Evolutionary conservation across 352 stramenopile genomes (phyloP), one percentile per base, ranked within the genome.

Genomic region (Phytophthora macrochlamydospora): DNA sequence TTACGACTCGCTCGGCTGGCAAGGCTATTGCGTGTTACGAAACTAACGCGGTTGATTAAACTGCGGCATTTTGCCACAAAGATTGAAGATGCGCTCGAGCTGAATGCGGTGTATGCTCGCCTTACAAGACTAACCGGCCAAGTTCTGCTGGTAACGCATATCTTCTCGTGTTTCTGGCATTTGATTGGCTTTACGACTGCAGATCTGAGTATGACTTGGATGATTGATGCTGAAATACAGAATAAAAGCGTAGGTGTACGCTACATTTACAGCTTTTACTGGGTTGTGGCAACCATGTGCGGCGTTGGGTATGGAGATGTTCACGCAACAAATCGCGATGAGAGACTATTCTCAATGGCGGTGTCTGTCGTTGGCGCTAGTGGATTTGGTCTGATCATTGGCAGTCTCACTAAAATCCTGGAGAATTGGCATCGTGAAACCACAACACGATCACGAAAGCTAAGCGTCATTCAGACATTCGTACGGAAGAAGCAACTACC

Each of bases 191-290:
- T 68, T 13, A 73, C 51, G 1, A 61, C 67, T 3, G 66, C 76
- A 50, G 87, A 79, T 24, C 57, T 72, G 65, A 52, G 56, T 0
- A 18, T 37, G 2, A 70, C 71, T 0, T 93, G 83, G 81, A 84
- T 90, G 50, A 64, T 65, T 1, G 52, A 71, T 1, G 46, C 67
- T 1, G 62, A 65, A 4, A 24, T 89, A 35, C 54, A 60, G 6
- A 24, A 69, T n/a, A 62, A 62, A 28, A 73, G 60, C 12, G 64
- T 78, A 0, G 57, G 45, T 11, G 63, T 82, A 1, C 79, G 80
- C 11, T 97, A 96, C 52, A 53, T 95, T 13, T 94, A 88, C 65
- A 86, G 78, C 35, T 84, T 94, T 29, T 97, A 97, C 64, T 97
- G 89, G 89, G 84, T 90, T n/a, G 72, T 90, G 29, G 79, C 79